Base-by-base conservation (phyloP, 441 rosid species). In the Erodium chrysanthum region DNA sequence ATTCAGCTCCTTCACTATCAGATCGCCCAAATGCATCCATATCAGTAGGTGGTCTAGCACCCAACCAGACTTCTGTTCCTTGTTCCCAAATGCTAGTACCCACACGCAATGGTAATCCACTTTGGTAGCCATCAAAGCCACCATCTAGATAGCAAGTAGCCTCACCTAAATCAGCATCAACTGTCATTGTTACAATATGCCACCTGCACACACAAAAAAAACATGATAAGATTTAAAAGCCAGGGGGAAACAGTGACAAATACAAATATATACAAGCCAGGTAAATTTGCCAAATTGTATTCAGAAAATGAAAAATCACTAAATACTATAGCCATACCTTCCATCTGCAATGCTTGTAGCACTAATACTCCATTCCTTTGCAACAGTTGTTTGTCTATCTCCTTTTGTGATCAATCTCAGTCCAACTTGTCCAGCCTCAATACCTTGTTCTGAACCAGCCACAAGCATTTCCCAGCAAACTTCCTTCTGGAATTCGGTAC, bases 361-460 rank as follows among this genome's bases (percentile, higher is more conserved):
- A 80, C 99, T 83, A 63, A 96, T 88, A 83, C 95, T 89, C 99
- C 99, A 92, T 77, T 92, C 99, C 85, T 87, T 92, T 18, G 86
- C 85, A 52, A 88, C 90, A 33, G 97, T 88, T 64, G 97, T 82
- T 81, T 92, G 98, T 78, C 91, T 82, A 73, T 90, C 98, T 56
- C 98, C 96, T 82, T 89, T 96, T 66, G 96, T 86, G 61, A 96
- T 90, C 83, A 89, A 82, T 70, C 97, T 83, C 74, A 96, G 91
- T 73, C 97, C 97, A 73, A 96, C 98, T 80, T 92, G 99, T 74
- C 99, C 99, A 75, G 99, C 99, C 74, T 96, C 99, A 72, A 96
- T 86, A 76, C 99, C 99, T 89, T 96, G 99, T 80, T 96, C 99
- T 50, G 98, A 87, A 74, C 99, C 99, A 78, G 98, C 98, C 75